Evolutionary conservation across 345 rosid species (phyloP).

Genomic region (Isatis tinctoria): DNA sequence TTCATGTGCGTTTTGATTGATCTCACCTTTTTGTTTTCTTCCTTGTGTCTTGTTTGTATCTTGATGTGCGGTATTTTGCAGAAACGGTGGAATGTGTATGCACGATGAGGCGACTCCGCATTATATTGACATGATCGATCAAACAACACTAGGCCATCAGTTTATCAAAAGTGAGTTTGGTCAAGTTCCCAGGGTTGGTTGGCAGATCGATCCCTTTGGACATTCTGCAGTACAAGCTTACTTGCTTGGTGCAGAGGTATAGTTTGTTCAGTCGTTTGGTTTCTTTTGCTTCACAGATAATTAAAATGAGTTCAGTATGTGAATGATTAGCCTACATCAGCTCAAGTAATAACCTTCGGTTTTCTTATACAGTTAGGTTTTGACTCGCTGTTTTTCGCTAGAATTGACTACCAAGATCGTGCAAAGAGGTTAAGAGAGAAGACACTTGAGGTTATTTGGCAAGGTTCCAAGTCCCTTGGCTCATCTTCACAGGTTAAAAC

Average conservation of each 20-base stretch:
- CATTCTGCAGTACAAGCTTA: slow-evolving; percentile 96
- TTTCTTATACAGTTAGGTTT: slow-evolving; percentile 70
- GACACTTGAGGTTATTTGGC: slow-evolving; percentile 92
- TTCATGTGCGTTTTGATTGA: slow-evolving; percentile 58
- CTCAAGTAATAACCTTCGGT: slow-evolving; percentile 5
- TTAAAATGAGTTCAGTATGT: neutral
- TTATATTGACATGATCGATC: slow-evolving; percentile 91
- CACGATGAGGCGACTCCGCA: slow-evolving; percentile 93
- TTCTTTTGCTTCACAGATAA: neutral
- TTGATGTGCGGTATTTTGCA: slow-evolving; percentile 26
- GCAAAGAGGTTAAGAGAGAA: slow-evolving; percentile 73
- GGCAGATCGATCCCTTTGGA: slow-evolving; percentile 97
- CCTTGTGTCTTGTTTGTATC: neutral
- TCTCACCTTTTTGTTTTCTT: neutral
- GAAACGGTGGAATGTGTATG: slow-evolving; percentile 97
- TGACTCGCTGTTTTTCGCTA: slow-evolving; percentile 88
- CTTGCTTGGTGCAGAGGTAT: slow-evolving; percentile 93
- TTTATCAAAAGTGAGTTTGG: slow-evolving; percentile 77
- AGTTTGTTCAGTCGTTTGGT: neutral
- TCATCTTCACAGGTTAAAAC: slow-evolving; percentile 78
- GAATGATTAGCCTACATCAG: neutral
- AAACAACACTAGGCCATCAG: slow-evolving; percentile 84
- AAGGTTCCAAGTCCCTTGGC: slow-evolving; percentile 82
- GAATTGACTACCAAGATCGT: slow-evolving; percentile 96
- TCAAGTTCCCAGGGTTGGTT: slow-evolving; percentile 91